Evolutionary conservation across 495 filamentous ascomycete genomes (phyloP), one percentile per base, ranked within the genome.

Genomic region (Lindgomyces ingoldianus): DNA sequence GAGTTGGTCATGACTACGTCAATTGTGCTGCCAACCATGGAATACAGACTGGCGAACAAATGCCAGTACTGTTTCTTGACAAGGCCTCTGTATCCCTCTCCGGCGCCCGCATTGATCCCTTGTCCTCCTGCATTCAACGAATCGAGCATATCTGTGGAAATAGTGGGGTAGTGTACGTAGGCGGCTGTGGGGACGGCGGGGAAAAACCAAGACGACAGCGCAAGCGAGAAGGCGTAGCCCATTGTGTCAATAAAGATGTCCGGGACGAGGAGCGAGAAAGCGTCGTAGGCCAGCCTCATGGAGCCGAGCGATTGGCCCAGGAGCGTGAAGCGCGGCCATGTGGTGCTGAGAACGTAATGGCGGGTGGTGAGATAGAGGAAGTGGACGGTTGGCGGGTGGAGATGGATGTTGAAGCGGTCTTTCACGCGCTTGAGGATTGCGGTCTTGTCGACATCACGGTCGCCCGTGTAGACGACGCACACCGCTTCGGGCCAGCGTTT

Each of bases 1-100:
- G 90, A 95, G 76, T 98, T 98, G 56, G 92, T 94, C 91, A 98
- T 96, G 58, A 98, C 93, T 1, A 92, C 83, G 74, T 98, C 93
- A 9, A 95, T 85, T 24, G 88, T 82, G 39, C 84, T 81, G 18
- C 94, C 94, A 55, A 96, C 88, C 75, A 79, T 83, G 51, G 86
- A 84, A 76, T 98, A 98, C 3, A 94, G 74, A 39, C 73, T 75
- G 0, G 94, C 92, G 72, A 98, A 98, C 3, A 89, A 70, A 42
- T 84, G 78, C 94, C 94, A 98, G 80, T 98, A 98, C 18, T 78
- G 68, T 60, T 80, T 85, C 77, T 97, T 97, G 55, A 80, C 70
- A 3, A 73, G 68, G 18, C 91, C 92, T 68, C 79, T 84, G 22
- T 77, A 52, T 2, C 92, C 92, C 41, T 76, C 81, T 4, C 92